These are phyloP conservation scores for Plantago lanceolata DNA, from an alignment of 305 asterid genomes.

Conservation along the genomic window DNA sequence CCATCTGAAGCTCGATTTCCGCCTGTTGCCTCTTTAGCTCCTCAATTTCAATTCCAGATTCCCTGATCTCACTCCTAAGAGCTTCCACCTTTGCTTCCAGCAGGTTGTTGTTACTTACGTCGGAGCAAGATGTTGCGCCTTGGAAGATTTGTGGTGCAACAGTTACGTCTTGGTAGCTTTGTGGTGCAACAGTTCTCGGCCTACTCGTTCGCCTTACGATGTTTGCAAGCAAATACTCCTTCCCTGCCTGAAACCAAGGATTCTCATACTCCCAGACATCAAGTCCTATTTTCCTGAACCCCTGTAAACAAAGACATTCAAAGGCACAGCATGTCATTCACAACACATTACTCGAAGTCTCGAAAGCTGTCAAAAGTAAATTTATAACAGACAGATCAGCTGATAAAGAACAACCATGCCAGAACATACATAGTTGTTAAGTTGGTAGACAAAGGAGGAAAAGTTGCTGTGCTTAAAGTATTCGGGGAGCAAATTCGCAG, in stretches of 20 bases:
- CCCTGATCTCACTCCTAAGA: slow-evolving; percentile 17
- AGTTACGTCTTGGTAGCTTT: not conserved
- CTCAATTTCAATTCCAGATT: slow-evolving; percentile 30
- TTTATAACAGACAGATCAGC: too few relatives aligned
- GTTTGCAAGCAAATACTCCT: slow-evolving; percentile 36
- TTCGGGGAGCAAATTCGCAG: slow-evolving; percentile 59
- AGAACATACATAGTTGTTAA: slow-evolving; percentile 68
- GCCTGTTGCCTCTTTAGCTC: slow-evolving; percentile 30
- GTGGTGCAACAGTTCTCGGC: not conserved
- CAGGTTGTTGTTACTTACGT: not conserved
- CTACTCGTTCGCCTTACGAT: slow-evolving; percentile 33
- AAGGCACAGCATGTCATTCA: not conserved
- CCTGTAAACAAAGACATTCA: slow-evolving; percentile 32
- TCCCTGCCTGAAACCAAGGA: slow-evolving; percentile 44
- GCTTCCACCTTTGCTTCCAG: slow-evolving; percentile 19
- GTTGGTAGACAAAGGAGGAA: slow-evolving; percentile 78
- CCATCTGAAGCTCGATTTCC: slow-evolving; percentile 26
- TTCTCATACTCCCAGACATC: slow-evolving; percentile 52
- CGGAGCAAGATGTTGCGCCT: not conserved
- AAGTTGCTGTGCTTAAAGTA: slow-evolving; percentile 78
- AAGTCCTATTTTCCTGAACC: slow-evolving; percentile 53
- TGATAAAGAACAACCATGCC: not conserved
- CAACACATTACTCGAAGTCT: too few relatives aligned
- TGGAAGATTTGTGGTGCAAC: not conserved
- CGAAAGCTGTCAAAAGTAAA: too few relatives aligned